Evolutionary conservation across 2,329 filamentous ascomycete genomes (phyloP).

Genomic region (Aspergillus hiratsukae): DNA sequence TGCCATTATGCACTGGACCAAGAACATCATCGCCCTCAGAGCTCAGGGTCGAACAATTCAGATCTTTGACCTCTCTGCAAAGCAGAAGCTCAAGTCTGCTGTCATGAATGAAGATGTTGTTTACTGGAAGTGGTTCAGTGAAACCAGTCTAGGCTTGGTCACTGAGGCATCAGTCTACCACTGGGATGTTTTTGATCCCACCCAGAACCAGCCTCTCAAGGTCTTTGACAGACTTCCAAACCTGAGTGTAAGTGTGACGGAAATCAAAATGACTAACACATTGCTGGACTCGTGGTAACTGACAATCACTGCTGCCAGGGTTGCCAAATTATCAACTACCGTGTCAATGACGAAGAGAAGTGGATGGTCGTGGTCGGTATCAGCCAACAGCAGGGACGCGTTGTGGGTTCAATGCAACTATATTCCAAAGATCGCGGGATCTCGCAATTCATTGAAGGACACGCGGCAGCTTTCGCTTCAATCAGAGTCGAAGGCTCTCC

Average conservation of each 20-base stretch:
- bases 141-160: conserved; percentile 80
- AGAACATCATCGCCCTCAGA: conserved; percentile 94
- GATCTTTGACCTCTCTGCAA: conserved; percentile 91
- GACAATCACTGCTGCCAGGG: conserved; percentile 50
- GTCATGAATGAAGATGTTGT: conserved; percentile 96
- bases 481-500: conserved; percentile 83
- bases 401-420: conserved; percentile 94
- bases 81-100: conserved; percentile 93
- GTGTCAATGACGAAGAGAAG: conserved; percentile 89
- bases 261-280: not conserved
- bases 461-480: conserved; percentile 90
- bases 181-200: conserved; percentile 91
- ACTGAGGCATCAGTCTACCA: conserved; percentile 90
- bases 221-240: conserved; percentile 93
- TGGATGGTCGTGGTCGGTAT: conserved; percentile 99
- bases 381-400: conserved; percentile 84
- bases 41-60: conserved; percentile 91
- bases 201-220: conserved; percentile 76
- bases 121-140: conserved; percentile 99
- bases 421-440: conserved; percentile 95
- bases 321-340: conserved; percentile 99
- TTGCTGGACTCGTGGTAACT: not conserved
- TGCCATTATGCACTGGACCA: conserved; percentile 98
- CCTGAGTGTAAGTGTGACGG: conserved; percentile 61
- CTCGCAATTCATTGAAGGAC: conserved; percentile 96